phyloP scores from a whole-genome alignment of 768 basidiomycete genomes.

The Suillus decipiens region DNA sequence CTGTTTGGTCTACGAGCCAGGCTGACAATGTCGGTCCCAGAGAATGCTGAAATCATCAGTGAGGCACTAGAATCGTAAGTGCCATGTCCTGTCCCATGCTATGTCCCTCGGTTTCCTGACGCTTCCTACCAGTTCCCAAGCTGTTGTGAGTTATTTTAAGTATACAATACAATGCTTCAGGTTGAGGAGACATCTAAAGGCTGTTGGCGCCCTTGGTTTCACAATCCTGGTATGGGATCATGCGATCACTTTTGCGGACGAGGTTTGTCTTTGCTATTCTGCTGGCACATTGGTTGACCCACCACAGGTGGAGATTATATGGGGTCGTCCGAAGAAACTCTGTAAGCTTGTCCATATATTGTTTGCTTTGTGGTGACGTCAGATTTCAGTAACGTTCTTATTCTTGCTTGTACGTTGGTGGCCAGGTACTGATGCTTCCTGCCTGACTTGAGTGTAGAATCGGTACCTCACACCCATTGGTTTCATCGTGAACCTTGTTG shows the following conservation, averaged over 20 bases:
- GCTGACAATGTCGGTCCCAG: background rate
- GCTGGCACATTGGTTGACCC: background rate
- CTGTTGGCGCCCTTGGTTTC: slow-evolving; percentile 53
- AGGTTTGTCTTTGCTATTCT: slow-evolving; percentile 26
- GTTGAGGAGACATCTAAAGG: slow-evolving; percentile 33
- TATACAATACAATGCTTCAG: background rate
- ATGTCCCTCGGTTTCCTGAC: background rate
- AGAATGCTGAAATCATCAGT: background rate
- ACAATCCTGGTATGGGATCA: slow-evolving; percentile 53
- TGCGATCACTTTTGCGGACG: slow-evolving; percentile 39
- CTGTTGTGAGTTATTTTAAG: background rate
- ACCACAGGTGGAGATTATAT: slow-evolving; percentile 37
- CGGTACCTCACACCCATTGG: slow-evolving; percentile 65
- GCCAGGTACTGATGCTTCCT: background rate
- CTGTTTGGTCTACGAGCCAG: background rate
- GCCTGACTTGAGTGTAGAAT: slow-evolving; percentile 44
- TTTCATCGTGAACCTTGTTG: slow-evolving; percentile 57
- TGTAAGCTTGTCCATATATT: slow-evolving; percentile 25
- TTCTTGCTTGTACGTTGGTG: slow-evolving; percentile 38
- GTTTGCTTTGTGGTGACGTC: background rate
- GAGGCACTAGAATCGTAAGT: background rate
- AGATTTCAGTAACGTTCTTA: slow-evolving; percentile 33
- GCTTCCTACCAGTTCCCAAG: background rate
- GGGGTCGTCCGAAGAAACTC: slow-evolving; percentile 36
- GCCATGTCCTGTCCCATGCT: background rate